These are phyloP conservation scores for Chrysanthemum makinoi DNA, from an alignment of 129 eudicot species.

Conservation along the genomic window DNA sequence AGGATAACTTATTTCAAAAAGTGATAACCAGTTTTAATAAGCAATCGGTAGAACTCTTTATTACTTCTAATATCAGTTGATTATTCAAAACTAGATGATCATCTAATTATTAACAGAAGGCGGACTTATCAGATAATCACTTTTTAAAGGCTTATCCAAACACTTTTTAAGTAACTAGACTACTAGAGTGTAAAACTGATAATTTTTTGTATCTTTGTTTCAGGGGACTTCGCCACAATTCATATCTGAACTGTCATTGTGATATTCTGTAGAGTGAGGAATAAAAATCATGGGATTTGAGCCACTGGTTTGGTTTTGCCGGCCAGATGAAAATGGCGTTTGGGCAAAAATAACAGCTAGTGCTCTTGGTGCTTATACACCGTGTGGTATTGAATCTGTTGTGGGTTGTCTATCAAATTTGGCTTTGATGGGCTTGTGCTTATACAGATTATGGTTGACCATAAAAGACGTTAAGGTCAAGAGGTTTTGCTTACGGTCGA, in stretches of 20 bases:
- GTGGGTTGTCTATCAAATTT: slow-evolving; percentile 52
- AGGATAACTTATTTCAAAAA: too few relatives aligned
- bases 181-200: background rate
- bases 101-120: background rate
- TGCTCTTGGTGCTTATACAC: slow-evolving; percentile 73
- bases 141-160: background rate
- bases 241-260: background rate
- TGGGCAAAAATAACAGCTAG: slow-evolving; percentile 59
- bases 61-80: background rate
- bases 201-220: slow-evolving; percentile 8
- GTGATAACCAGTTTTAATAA: background rate
- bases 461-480: slow-evolving; percentile 35
- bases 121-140: background rate
- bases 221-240: slow-evolving; percentile 15
- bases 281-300: slow-evolving; percentile 39
- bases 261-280: background rate
- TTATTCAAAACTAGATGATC: background rate
- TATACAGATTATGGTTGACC: slow-evolving; percentile 59
- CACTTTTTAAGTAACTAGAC: background rate
- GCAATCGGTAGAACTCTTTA: too few relatives aligned
- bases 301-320: slow-evolving; percentile 68
- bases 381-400: slow-evolving; percentile 53
- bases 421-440: slow-evolving; percentile 50
- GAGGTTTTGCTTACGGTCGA: slow-evolving; percentile 52
- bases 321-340: slow-evolving; percentile 54